Conservation (phyloP, 495 filamentous ascomycete genomes). For the Thozetella sp. region DNA sequence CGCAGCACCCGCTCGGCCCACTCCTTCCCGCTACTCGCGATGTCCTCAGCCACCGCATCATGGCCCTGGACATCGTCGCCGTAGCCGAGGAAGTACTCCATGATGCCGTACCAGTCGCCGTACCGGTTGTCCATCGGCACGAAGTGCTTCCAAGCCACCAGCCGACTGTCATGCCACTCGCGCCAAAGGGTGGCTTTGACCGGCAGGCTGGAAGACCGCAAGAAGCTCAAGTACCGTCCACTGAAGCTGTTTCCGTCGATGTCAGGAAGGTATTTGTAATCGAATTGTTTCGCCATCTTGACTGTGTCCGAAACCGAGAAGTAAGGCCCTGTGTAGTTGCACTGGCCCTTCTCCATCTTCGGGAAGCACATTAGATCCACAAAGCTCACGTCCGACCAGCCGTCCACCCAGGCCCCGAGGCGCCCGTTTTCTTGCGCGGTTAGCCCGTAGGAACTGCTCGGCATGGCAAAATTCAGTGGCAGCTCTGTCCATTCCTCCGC, state of each 20-base stretch:
- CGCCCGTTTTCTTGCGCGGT: conserved; percentile 30
- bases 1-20: conserved; percentile 73
- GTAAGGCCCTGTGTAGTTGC: conserved; percentile 51
- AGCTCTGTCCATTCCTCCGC: conserved; percentile 34
- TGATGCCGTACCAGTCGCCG: conserved; percentile 72
- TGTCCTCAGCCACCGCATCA: conserved; percentile 51
- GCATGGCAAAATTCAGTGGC: conserved; percentile 41
- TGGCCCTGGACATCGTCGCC: conserved; percentile 20
- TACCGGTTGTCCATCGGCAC: conserved; percentile 87
- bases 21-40: conserved; percentile 62
- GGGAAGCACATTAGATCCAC: conserved; percentile 46
- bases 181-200: conserved; percentile 75
- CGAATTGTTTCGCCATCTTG: conserved; percentile 58
- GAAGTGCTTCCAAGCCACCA: conserved; percentile 74
- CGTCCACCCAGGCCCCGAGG: conserved; percentile 36
- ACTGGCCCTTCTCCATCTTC: conserved; percentile 32
- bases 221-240: conserved; percentile 70
- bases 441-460: conserved; percentile 30
- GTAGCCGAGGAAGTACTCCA: conserved; percentile 77
- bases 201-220: conserved; percentile 62
- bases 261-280: conserved; percentile 63
- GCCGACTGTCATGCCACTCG: conserved; percentile 74
- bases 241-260: conserved; percentile 76
- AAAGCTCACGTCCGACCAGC: conserved; percentile 48
- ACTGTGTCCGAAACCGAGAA: conserved; percentile 35